A percentile compares a stretch with the other conserved stretches of the same genome.
phyloP scores from a whole-genome alignment of 2,329 filamentous ascomycete genomes.

The Aspergillus felis region DNA sequence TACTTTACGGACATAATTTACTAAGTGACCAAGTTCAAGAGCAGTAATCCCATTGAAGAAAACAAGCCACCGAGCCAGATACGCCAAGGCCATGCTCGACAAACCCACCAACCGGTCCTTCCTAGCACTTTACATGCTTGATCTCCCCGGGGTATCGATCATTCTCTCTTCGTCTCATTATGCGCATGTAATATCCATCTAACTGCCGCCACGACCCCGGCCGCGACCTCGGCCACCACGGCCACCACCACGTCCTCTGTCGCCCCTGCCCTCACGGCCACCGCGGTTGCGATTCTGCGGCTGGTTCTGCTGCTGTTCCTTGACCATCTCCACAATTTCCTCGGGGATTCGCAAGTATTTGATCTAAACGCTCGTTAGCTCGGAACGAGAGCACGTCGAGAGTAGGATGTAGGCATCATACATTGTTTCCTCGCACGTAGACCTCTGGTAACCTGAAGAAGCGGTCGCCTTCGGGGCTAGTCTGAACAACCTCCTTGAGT shows the following conservation, averaged over 20 bases:
- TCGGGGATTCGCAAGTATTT: constrained; percentile 96
- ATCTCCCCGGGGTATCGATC: constrained; percentile 36
- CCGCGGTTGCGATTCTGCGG: constrained; percentile 40
- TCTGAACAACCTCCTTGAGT: constrained; percentile 94
- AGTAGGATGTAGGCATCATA: constrained; percentile 45
- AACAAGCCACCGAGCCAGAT: constrained; percentile 31
- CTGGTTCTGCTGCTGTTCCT: constrained; percentile 81
- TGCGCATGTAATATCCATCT: constrained; percentile 7
- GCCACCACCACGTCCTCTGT: constrained; percentile 40
- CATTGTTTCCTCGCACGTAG: constrained; percentile 96
- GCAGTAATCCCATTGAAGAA: constrained; percentile 25
- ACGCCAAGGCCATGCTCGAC: constrained; percentile 39
- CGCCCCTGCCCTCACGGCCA: constrained; percentile 36
- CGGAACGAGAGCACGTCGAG: neutral
- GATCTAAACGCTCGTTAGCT: constrained; percentile 58
- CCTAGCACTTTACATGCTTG: constrained; percentile 24
- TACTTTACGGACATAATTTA: constrained; percentile 9
- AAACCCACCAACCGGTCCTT: constrained; percentile 26
- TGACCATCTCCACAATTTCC: constrained; percentile 91
- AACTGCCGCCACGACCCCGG: constrained; percentile 37
- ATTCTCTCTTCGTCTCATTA: constrained; percentile 18
- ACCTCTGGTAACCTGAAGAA: constrained; percentile 90
- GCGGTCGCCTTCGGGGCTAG: constrained; percentile 88
- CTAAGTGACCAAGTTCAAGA: constrained; percentile 19
- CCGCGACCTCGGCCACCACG: constrained; percentile 44